Base-by-base conservation (phyloP, 345 rosid genomes). In the Kernera saxatilis region DNA sequence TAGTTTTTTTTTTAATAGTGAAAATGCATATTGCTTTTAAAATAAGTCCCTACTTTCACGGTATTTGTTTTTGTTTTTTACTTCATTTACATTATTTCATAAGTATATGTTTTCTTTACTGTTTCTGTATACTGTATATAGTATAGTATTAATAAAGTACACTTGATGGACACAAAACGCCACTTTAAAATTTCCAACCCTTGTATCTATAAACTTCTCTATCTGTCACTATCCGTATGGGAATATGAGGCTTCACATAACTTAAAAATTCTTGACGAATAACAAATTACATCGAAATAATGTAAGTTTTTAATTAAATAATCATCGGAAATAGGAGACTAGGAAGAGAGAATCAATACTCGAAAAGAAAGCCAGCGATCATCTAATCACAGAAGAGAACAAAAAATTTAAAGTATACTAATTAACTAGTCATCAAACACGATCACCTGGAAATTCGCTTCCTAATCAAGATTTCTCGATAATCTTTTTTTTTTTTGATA, bases 371-470 rank as follows among this genome's bases (percentile, higher is more conserved):
- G 27, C 41, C 69, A 68, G 45, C 74, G 64, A 68, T 75, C 69
- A 67, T 59, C 64, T 61, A 75, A 68, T 75, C 74, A 68, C 57
- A 75, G 25, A 60, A 68, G 64, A 75, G 60, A 67, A 75, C 78
- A 57, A 64, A 23, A n/a, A n/a, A n/a, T 10, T 27, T 15, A 3
- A n/a, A 37, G 3, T 50, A 43, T 1, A 12, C 0, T 29, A 40
- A 61, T 33, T 45, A 54, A 67, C 6, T 37, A 60, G 57, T 39
- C 49, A 40, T 70, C 11, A 45, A 72, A 64, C 22, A 59, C 57
- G 33, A 51, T 74, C 55, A 74, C 73, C 78, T 60, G 74, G 46
- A 75, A 75, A 75, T 27, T 67, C 57, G 74, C 69, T 75, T 75
- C 49, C 19, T 75, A 75, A 75, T 68, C 74, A 75, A 32, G 74